phyloP scores from a whole-genome alignment of 192 early-diverging fungal genomes.

The Coemansia guatemalensis region DNA sequence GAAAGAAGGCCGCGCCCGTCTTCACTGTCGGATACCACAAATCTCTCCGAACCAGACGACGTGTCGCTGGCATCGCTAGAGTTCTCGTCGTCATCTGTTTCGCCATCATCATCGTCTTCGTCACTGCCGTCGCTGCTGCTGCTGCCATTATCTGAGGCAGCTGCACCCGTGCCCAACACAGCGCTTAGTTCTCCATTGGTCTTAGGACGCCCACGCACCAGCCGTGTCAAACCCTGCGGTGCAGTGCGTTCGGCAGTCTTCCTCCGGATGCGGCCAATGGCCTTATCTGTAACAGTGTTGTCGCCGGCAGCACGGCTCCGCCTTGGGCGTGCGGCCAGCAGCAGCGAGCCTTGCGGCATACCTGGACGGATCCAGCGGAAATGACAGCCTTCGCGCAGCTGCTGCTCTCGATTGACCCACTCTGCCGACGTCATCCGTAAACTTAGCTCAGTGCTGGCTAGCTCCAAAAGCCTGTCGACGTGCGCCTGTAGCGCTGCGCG shows the following conservation, averaged over 20 bases:
- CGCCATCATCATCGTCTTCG: slow-evolving; percentile 1
- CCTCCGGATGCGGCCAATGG: slow-evolving; percentile 32
- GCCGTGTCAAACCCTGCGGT: neutral
- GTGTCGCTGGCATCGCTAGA: slow-evolving; percentile 10
- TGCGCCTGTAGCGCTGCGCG: slow-evolving; percentile 19
- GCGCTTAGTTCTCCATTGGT: slow-evolving; percentile 9
- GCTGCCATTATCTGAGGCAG: slow-evolving; percentile 2
- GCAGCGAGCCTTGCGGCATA: slow-evolving; percentile 40
- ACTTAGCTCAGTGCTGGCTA: slow-evolving; percentile 31
- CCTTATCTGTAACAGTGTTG: slow-evolving; percentile 9
- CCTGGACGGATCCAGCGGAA: slow-evolving; percentile 51
- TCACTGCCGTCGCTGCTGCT: slow-evolving; percentile 11
- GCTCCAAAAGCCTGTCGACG: slow-evolving; percentile 17
- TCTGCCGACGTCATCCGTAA: slow-evolving; percentile 44
- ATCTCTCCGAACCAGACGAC: slow-evolving; percentile 18
- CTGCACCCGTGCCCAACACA: slow-evolving; percentile 23
- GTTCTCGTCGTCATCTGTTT: neutral
- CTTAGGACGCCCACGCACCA: slow-evolving; percentile 33
- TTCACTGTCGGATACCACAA: slow-evolving; percentile 41
- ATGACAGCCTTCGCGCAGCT: slow-evolving; percentile 48
- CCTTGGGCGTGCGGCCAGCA: slow-evolving; percentile 44
- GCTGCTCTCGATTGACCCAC: slow-evolving; percentile 51
- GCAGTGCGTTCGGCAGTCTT: slow-evolving; percentile 17
- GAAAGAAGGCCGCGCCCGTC: slow-evolving; percentile 1
- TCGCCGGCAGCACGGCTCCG: slow-evolving; percentile 19